phyloP scores from a whole-genome alignment of 257 asterid species.

The Nicotiana sylvestris region DNA sequence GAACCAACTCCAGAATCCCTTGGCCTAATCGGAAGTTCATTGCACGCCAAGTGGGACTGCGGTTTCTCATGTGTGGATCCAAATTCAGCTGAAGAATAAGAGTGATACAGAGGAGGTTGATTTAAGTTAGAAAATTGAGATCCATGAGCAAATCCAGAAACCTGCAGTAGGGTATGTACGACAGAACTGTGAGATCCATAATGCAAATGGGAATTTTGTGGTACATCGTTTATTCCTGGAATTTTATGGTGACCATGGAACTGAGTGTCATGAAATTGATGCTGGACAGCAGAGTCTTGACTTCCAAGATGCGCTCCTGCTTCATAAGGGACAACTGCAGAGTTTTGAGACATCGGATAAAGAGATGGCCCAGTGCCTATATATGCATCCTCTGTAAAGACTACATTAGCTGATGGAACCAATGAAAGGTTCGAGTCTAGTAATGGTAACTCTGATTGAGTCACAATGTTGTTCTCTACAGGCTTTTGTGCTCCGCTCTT shows the following conservation, averaged over 20 bases:
- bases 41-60: constrained; percentile 26
- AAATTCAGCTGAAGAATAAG: constrained; percentile 29
- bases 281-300: not conserved
- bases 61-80: constrained; percentile 28
- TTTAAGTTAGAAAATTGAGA: constrained; percentile 31
- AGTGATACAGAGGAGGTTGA: constrained; percentile 29
- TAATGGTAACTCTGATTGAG: constrained; percentile 25
- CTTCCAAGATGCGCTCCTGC: constrained; percentile 15
- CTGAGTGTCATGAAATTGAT: constrained; percentile 14
- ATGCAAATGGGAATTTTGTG: constrained; percentile 26
- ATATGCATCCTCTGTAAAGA: constrained; percentile 8
- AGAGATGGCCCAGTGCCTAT: constrained; percentile 22
- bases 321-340: constrained; percentile 27
- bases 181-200: constrained; percentile 26
- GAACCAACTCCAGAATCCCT: constrained; percentile 21
- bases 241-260: constrained; percentile 20
- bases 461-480: constrained; percentile 22
- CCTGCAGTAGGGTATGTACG: constrained; percentile 34
- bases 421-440: constrained; percentile 32
- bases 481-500: constrained; percentile 19
- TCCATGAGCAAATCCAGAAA: constrained; percentile 22
- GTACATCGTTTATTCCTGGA: constrained; percentile 18
- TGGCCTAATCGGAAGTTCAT: constrained; percentile 28
- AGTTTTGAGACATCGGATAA: constrained; percentile 25
- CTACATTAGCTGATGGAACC: constrained; percentile 30